Percentiles rank a stretch among this genome's conserved stretches.
phyloP scores from a whole-genome alignment of 495 filamentous ascomycete species.

The Penicillium paradoxum region DNA sequence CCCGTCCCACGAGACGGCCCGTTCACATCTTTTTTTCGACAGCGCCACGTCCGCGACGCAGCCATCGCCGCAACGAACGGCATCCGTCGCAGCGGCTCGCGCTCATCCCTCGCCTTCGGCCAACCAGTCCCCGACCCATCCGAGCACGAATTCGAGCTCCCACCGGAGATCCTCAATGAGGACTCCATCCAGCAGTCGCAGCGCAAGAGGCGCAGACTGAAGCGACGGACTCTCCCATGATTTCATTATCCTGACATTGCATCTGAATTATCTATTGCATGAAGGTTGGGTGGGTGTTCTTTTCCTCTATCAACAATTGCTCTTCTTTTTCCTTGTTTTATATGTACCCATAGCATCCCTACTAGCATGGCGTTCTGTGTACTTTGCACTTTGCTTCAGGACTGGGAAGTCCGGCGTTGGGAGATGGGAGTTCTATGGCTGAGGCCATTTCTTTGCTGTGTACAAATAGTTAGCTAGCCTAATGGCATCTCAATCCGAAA shows the following conservation, averaged over 20 bases:
- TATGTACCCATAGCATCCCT: slow-evolving; percentile 30
- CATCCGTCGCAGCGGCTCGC: slow-evolving; percentile 38
- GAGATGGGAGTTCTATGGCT: neutral
- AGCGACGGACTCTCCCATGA: slow-evolving; percentile 31
- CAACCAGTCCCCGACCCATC: slow-evolving; percentile 68
- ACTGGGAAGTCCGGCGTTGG: neutral
- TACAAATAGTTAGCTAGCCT: neutral
- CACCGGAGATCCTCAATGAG: slow-evolving; percentile 61
- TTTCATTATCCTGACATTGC: neutral
- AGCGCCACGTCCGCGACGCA: slow-evolving; percentile 68
- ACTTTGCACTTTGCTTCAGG: neutral
- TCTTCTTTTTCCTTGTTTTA: slow-evolving; percentile 2
- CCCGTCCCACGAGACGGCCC: slow-evolving; percentile 49
- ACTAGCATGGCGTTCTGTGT: slow-evolving; percentile 14
- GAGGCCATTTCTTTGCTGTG: neutral
- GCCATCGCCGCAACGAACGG: slow-evolving; percentile 57
- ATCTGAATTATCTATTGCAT: neutral
- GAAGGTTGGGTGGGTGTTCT: neutral
- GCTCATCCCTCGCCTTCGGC: slow-evolving; percentile 62
- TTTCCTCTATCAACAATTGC: neutral
- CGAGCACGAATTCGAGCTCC: slow-evolving; percentile 68
- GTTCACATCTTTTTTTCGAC: slow-evolving; percentile 80
- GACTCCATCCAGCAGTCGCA: slow-evolving; percentile 63
- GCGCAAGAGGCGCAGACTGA: slow-evolving; percentile 51
- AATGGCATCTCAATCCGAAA: neutral